Conservation (phyloP, 140 eudicot species). For the Oenanthe javanica region DNA sequence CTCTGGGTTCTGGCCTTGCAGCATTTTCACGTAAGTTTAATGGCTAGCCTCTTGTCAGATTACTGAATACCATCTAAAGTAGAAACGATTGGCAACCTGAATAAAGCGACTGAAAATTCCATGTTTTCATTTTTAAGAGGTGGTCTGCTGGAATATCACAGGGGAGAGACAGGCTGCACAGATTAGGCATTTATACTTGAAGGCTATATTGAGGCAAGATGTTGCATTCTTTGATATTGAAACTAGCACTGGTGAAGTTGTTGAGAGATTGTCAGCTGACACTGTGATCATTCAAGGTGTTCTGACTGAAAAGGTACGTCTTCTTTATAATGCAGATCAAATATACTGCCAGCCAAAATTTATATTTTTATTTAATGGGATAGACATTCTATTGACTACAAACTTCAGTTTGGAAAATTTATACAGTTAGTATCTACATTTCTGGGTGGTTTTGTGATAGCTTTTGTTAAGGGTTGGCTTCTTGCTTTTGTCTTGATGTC, state of each 20-base stretch:
- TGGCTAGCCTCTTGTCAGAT: neutral
- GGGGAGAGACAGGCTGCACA: conserved; percentile 78
- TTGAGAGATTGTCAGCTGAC: conserved; percentile 64
- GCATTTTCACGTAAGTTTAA: conserved; percentile 47
- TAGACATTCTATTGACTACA: neutral
- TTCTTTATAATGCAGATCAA: neutral
- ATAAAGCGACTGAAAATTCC: neutral
- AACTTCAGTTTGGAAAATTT: conserved; percentile 14
- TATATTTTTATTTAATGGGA: neutral
- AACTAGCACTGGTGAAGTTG: conserved; percentile 49
- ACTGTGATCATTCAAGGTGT: conserved; percentile 70
- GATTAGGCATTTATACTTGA: conserved; percentile 54
- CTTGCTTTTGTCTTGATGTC: conserved; percentile 16
- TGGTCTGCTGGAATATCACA: conserved; percentile 68
- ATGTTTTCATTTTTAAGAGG: conserved; percentile 32
- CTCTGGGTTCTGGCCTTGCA: conserved; percentile 50
- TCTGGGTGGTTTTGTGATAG: conserved; percentile 26
- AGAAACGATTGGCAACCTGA: neutral
- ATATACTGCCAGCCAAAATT: neutral
- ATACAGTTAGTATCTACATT: conserved; percentile 19
- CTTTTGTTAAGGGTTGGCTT: conserved; percentile 26
- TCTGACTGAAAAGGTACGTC: conserved; percentile 70
- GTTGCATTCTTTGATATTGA: conserved; percentile 59
- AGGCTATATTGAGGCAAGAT: conserved; percentile 64
- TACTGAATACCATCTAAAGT: neutral